Evolutionary conservation across 139 green algal genomes (phyloP), one percentile per base, ranked within the genome.

Genomic region (Picochlorum sp.): DNA sequence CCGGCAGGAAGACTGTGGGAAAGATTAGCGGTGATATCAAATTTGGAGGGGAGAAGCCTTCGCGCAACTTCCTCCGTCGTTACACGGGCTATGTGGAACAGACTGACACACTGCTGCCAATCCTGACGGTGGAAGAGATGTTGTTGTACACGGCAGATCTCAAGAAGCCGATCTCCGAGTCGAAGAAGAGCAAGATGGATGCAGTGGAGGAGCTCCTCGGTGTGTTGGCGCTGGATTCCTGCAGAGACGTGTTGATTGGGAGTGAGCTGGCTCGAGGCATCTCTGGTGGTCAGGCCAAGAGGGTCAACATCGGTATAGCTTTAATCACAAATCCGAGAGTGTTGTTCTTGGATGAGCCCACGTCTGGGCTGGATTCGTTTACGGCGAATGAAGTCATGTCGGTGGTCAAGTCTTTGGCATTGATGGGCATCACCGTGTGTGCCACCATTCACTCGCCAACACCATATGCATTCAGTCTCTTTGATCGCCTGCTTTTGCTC

Each of bases 141-240:
- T 69, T 94, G 44, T 49, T 87, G 69, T 94, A 94, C 74, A 91
- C 85, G 1, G 83, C 82, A 8, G 83, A 89, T 65, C 72, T 94
- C 30, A 89, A 91, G 74, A 68, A 69, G 21, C 70, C 77, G 6
- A 21, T 69, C 1, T 30, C 8, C 3, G 81, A 89, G 76, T 32
- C 72, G 3, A 37, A 78, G 16, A 62, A 62, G 4, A 28, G 16
- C 50, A 86, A 93, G 68, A 49, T 68, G n/a, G 68, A 41, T 21
- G 75, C 66, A 16, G 87, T 95, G 64, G 75, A 87, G 1, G 26
- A 69, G 21, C 46, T 88, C 20, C 62, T 87, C 1, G 51, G 63
- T 4, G 34, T 69, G 50, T 74, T 88, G 41, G 74, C 64, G 26
- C 72, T 90, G 57, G 54, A 74, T 37, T 28, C 60, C 23, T 75